Conservation (phyloP, 2,329 filamentous ascomycete genomes). For the Curvularia sp. region DNA sequence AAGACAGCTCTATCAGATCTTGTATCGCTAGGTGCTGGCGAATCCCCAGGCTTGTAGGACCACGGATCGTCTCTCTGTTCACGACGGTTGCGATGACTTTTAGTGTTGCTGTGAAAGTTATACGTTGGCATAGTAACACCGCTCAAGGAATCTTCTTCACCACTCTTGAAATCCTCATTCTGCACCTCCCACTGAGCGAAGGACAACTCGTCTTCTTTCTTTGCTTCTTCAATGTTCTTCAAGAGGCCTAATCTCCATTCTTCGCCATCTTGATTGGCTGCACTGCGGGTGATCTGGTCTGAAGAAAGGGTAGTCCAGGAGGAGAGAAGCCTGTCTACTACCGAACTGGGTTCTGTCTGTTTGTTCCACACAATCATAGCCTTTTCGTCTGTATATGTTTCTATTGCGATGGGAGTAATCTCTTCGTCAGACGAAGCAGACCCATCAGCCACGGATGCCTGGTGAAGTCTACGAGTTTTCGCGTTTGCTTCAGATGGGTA, state of each 20-base stretch:
- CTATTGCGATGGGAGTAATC: not conserved
- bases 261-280: conserved; percentile 6
- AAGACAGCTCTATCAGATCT: not conserved
- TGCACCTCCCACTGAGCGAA: conserved; percentile 8
- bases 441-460: conserved; percentile 9
- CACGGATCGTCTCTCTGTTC: not conserved
- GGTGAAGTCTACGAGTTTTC: not conserved
- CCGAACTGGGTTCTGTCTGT: conserved; percentile 21
- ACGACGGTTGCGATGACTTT: not conserved
- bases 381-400: not conserved
- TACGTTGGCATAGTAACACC: not conserved
- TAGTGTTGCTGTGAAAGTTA: not conserved
- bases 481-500: not conserved
- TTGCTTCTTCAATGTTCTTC: conserved; percentile 1
- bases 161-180: conserved; percentile 1
- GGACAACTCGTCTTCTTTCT: not conserved
- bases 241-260: conserved; percentile 4
- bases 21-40: not conserved
- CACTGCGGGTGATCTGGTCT: conserved; percentile 22
- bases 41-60: not conserved
- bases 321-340: conserved; percentile 26
- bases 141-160: not conserved
- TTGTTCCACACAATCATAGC: conserved; percentile 10
- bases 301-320: conserved; percentile 23
- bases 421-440: not conserved